Evolutionary conservation across 331 rosid genomes (phyloP).

Genomic region (Erythrophleum ivorense): DNA sequence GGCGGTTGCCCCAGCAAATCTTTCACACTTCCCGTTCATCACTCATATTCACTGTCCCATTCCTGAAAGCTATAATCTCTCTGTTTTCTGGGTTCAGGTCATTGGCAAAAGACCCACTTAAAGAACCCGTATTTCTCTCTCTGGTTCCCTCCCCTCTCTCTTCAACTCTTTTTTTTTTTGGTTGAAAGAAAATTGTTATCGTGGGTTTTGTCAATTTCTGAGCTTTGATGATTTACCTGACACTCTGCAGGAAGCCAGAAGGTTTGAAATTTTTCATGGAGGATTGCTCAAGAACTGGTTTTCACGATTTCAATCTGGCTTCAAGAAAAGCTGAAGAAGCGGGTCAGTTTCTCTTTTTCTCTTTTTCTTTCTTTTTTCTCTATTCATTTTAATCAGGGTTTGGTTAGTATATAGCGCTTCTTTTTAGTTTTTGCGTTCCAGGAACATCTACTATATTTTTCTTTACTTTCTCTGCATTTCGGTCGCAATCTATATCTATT

Average conservation of each 20-base stretch:
- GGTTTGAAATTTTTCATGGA: constrained; percentile 56
- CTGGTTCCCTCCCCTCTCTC: constrained; percentile 15
- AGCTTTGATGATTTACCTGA: background rate
- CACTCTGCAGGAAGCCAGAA: constrained; percentile 32
- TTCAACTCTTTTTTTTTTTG: constrained; percentile 5
- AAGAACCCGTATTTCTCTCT: constrained; percentile 4
- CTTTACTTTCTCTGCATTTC: background rate
- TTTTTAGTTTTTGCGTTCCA: background rate
- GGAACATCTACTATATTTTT: background rate
- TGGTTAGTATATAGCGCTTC: background rate
- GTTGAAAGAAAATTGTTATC: background rate
- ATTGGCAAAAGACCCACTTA: constrained; percentile 25
- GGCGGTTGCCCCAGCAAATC: constrained; percentile 29
- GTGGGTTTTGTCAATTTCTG: constrained; percentile 26
- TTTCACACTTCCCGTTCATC: background rate
- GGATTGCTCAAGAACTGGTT: constrained; percentile 51
- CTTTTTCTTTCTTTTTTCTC: constrained; percentile 16
- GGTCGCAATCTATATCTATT: background rate
- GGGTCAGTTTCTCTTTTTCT: constrained; percentile 49
- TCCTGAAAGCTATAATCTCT: constrained; percentile 23
- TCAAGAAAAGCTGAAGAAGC: constrained; percentile 97
- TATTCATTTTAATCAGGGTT: background rate
- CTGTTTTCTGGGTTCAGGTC: constrained; percentile 16
- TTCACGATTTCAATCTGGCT: constrained; percentile 74
- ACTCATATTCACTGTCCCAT: constrained; percentile 31